These are phyloP conservation scores for Xanthoconium separans DNA, from an alignment of 1,284 basidiomycete genomes.

Conservation along the genomic window DNA sequence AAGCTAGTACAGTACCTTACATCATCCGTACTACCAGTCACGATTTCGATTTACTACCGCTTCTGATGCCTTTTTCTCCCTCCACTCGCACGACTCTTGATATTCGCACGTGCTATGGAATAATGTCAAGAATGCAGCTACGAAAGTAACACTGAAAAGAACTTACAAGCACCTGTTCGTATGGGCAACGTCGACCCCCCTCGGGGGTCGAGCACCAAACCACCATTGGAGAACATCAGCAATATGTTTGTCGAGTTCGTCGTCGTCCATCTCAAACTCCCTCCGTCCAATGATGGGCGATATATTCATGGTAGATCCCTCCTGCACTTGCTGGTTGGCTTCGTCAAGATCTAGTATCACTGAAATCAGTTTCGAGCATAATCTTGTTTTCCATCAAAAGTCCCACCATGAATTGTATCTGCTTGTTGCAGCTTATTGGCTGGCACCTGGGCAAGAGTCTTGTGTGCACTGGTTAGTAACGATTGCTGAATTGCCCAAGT, in stretches of 20 bases:
- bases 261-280: conserved; percentile 57
- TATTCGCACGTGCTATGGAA: conserved; percentile 76
- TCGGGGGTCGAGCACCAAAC: conserved; percentile 64
- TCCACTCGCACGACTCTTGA: conserved; percentile 78
- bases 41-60: neutral
- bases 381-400: neutral
- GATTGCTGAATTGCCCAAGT: conserved; percentile 25
- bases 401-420: conserved; percentile 10
- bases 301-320: conserved; percentile 17
- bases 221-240: conserved; percentile 67
- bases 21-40: neutral
- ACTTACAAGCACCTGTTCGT: conserved; percentile 70
- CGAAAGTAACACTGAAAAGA: neutral
- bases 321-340: neutral
- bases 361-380: no score
- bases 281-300: conserved; percentile 65
- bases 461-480: conserved; percentile 14
- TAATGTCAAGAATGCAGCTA: conserved; percentile 6
- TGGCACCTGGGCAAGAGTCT: neutral
- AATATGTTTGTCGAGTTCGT: conserved; percentile 58
- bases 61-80: conserved; percentile 63
- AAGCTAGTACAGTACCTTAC: conserved; percentile 5
- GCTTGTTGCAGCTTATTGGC: neutral
- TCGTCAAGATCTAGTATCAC: neutral
- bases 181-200: conserved; percentile 65